These are phyloP conservation scores for Phytophthora megakarya DNA, from an alignment of 352 stramenopile genomes.

Conservation along the genomic window DNA sequence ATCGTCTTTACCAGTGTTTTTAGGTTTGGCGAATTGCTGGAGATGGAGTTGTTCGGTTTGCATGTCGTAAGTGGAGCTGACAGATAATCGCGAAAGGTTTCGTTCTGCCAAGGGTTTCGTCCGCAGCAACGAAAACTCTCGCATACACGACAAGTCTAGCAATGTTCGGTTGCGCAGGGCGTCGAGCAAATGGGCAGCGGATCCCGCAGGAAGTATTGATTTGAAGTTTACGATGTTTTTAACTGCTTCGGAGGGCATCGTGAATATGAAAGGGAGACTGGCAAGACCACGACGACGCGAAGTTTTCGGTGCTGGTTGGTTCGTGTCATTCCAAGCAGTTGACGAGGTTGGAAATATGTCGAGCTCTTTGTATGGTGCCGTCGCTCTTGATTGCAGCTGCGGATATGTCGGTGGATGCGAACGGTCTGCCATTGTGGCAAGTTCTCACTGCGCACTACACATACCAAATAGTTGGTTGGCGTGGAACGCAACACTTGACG, in stretches of 20 bases:
- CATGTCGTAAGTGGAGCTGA: constrained; percentile 51
- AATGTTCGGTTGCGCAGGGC: constrained; percentile 45
- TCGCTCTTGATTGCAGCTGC: constrained; percentile 1
- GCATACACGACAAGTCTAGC: constrained; percentile 59
- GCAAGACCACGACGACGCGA: constrained; percentile 25
- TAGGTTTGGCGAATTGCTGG: constrained; percentile 28
- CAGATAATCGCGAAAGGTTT: constrained; percentile 46
- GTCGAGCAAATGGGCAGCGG: constrained; percentile 33
- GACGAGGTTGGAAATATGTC: constrained; percentile 25
- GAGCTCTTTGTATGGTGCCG: constrained; percentile 26
- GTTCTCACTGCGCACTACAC: too few relatives aligned
- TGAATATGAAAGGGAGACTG: constrained; percentile 28
- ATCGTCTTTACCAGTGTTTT: constrained; percentile 1
- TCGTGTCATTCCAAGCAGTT: background rate
- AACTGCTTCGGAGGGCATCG: constrained; percentile 17
- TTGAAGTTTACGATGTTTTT: constrained; percentile 1
- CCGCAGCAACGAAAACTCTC: constrained; percentile 52
- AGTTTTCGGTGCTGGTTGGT: background rate
- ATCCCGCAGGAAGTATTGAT: background rate
- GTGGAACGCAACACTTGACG: background rate
- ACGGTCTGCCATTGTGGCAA: constrained; percentile 19
- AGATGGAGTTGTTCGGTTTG: constrained; percentile 50
- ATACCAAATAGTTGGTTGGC: too few relatives aligned
- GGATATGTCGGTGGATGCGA: constrained; percentile 3
- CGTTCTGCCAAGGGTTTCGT: constrained; percentile 42